Conservation (phyloP, 805 yeast genomes). For the Babjeviella inositovora region DNA sequence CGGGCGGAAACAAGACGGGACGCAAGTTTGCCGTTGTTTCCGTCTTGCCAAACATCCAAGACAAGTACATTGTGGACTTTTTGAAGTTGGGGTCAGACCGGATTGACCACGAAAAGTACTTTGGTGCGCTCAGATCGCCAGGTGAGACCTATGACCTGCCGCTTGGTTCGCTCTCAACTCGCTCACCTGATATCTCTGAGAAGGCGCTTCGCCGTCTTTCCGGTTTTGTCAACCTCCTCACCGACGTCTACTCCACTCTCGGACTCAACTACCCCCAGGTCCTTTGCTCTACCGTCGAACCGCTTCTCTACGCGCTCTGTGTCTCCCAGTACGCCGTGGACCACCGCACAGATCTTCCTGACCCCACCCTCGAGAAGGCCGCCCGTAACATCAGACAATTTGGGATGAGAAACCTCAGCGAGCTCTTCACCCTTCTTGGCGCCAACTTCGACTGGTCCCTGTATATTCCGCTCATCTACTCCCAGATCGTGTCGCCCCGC, state of each 20-base stretch:
- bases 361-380: constrained; percentile 16
- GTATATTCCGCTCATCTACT: constrained; percentile 31
- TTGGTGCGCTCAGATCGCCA: constrained; percentile 5
- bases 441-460: constrained; percentile 37
- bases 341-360: constrained; percentile 6
- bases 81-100: constrained; percentile 44
- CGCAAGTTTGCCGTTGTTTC: constrained; percentile 58
- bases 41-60: constrained; percentile 39
- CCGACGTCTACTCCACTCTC: constrained; percentile 37
- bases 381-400: constrained; percentile 47
- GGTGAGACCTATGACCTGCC: no score
- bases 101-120: constrained; percentile 21
- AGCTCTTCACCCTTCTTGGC: constrained; percentile 37
- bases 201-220: constrained; percentile 27
- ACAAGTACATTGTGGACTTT: constrained; percentile 38
- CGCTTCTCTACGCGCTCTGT: constrained; percentile 38
- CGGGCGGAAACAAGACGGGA: constrained; percentile 58
- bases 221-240: constrained; percentile 52
- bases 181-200: constrained; percentile 10
- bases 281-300: constrained; percentile 32
- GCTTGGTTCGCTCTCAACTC: not conserved
- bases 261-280: constrained; percentile 38
- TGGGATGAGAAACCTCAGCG: constrained; percentile 49
- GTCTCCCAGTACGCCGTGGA: constrained; percentile 29
- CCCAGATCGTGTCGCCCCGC: constrained; percentile 43